Conservation (phyloP, 306 rosid species). For the Lathyrus oleraceus region DNA sequence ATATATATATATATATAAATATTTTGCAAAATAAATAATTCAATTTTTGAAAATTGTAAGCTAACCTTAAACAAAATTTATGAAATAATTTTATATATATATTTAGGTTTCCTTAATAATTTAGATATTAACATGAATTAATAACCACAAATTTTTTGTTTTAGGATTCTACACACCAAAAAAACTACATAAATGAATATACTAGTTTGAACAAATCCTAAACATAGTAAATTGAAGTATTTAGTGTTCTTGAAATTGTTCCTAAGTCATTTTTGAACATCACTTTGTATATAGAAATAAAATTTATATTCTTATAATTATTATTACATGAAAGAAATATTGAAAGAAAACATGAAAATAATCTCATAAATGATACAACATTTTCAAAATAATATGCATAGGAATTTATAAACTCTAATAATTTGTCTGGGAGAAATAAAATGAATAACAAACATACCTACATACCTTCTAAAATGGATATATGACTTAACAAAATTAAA, state of each 20-base stretch:
- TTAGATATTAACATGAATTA: too few relatives aligned
- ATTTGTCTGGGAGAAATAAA: background rate
- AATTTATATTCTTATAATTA: too few relatives aligned
- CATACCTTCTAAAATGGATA: background rate
- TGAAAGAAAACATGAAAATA: background rate
- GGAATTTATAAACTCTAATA: background rate
- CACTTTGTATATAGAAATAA: background rate
- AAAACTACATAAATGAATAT: too few relatives aligned
- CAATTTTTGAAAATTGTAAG: too few relatives aligned
- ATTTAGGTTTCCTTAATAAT: too few relatives aligned
- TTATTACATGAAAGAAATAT: background rate
- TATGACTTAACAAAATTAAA: background rate
- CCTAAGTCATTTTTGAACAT: background rate
- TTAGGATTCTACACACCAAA: too few relatives aligned
- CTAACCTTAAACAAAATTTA: too few relatives aligned
- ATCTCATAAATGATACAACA: too few relatives aligned
- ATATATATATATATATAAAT: too few relatives aligned
- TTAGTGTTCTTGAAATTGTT: background rate
- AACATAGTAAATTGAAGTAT: background rate
- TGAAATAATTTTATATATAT: too few relatives aligned
- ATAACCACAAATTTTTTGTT: too few relatives aligned
- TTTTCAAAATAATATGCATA: background rate
- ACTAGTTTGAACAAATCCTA: conserved; percentile 10
- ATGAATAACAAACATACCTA: background rate
- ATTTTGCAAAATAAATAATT: too few relatives aligned